Evolutionary conservation across 176 grass and related monocot species (phyloP), one percentile per base, ranked within the genome.

Genomic region (Rhynchospora breviuscula): DNA sequence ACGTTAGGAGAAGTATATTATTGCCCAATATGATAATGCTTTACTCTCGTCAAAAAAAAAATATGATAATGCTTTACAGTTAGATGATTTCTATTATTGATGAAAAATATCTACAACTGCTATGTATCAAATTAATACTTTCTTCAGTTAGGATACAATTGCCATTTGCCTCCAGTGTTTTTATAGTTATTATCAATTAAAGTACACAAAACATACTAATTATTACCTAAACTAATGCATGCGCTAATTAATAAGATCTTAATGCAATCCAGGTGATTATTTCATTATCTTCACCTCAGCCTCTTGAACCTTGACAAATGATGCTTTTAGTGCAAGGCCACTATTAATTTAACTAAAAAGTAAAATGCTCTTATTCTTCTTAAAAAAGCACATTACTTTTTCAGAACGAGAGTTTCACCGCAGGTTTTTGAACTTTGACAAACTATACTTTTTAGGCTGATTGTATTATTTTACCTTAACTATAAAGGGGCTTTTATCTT

Each of bases 361-460:
- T 25, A 56, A 10, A 54, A 77, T 12, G 49, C 49, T 17, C 23
- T 29, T 7, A 10, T 77, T 77, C 43, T 71, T 47, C 10, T 13
- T 43, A 40, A 10, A 33, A 77, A 77, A 77, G 7, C 48, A 29
- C 1, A 4, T 57, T 31, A 77, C 48, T 56, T 76, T 76, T 77
- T 33, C 17, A 77, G 73, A 77, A 56, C 8, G 49, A 77, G 7
- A 81, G 43, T 81, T 61, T 66, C 35, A 63, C 60, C 19, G 19
- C 31, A 66, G 59, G 10, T 66, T 81, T 59, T 81, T 79, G 43
- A 29, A 81, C 14, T 81, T 81, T 61, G 79, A 81, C 60, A 81
- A 66, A 81, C 6, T 81, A 23, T 23, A 81, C 29, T 81, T 80
- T 81, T 81, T 19, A 65, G 40, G 61, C 17, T 11, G 10, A 79